Conservation (phyloP, 768 basidiomycete species). For the Basidioascus undulatus region DNA sequence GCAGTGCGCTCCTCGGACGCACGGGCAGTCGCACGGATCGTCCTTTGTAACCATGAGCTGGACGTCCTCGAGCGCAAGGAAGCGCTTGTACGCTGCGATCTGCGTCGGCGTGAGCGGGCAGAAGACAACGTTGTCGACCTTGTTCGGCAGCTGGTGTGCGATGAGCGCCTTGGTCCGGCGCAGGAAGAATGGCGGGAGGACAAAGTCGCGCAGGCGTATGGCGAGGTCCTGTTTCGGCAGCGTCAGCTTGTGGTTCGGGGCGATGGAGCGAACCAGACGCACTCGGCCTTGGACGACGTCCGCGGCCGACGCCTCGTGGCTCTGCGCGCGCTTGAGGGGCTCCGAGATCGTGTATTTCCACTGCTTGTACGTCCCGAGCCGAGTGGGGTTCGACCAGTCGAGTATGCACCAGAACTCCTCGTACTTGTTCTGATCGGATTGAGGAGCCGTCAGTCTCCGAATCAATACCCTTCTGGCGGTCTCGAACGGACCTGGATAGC, state of each 20-base stretch:
- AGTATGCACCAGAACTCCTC: conserved; percentile 77
- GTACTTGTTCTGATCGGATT: conserved; percentile 46
- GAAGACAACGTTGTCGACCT: conserved; percentile 77
- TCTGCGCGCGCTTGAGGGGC: conserved; percentile 17
- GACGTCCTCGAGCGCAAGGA: conserved; percentile 39
- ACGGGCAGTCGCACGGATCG: conserved; percentile 48
- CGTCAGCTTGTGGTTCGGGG: no score
- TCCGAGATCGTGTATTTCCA: conserved; percentile 45
- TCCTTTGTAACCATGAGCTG: conserved; percentile 49
- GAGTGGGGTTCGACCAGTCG: conserved; percentile 71
- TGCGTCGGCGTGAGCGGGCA: conserved; percentile 61
- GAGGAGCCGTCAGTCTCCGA: no score
- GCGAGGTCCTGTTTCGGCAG: no score
- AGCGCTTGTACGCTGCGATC: conserved; percentile 42
- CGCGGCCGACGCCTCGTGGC: conserved; percentile 13
- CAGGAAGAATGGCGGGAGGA: conserved; percentile 63
- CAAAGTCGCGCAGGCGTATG: no score
- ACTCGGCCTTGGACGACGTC: conserved; percentile 15
- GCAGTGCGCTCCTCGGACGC: conserved; percentile 19
- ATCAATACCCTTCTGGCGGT: no score
- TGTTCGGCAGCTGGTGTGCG: conserved; percentile 44
- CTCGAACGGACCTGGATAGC: no score
- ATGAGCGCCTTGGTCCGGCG: conserved; percentile 27
- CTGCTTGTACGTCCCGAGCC: conserved; percentile 42
- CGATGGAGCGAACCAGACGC: not conserved